A percentile compares a stretch with the other conserved stretches of the same genome.
Conservation (phyloP, 1,284 basidiomycete species). For the Ganoderma leucocontextum region DNA sequence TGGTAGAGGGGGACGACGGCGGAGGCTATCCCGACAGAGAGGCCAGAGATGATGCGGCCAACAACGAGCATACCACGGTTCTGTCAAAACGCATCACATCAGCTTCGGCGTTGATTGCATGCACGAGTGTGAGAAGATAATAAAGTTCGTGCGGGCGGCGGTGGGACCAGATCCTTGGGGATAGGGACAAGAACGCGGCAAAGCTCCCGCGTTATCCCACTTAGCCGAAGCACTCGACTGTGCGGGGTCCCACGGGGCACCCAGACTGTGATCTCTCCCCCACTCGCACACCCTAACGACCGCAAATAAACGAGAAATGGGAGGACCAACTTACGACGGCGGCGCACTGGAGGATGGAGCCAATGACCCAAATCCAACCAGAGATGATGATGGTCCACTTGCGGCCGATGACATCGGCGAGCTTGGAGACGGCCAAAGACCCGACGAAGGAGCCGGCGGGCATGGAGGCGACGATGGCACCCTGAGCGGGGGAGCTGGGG, state of each 20-base stretch:
- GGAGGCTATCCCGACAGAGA: conserved; percentile 50
- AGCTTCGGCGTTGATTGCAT: conserved; percentile 13
- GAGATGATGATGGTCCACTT: conserved; percentile 70
- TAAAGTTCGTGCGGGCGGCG: not conserved
- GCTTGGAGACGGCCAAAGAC: conserved; percentile 63
- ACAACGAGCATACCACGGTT: conserved; percentile 64
- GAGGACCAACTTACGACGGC: conserved; percentile 52
- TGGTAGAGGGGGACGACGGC: conserved; percentile 58
- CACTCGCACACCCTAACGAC: not conserved
- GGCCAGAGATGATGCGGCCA: conserved; percentile 53
- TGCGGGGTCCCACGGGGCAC: not conserved
- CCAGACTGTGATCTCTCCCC: not conserved
- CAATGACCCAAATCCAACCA: conserved; percentile 77
- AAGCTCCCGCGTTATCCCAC: not conserved
- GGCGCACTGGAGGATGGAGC: conserved; percentile 73
- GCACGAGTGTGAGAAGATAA: not conserved
- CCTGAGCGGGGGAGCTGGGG: conserved; percentile 64
- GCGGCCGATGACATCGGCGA: conserved; percentile 73
- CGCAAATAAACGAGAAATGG: not conserved
- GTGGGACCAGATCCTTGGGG: not conserved
- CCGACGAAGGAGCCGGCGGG: conserved; percentile 75
- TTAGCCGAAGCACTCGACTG: not conserved
- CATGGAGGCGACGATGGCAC: conserved; percentile 83
- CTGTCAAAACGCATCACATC: conserved; percentile 40
- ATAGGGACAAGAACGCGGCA: not conserved